Evolutionary conservation across 192 early-diverging fungal species (phyloP).

Genomic region (Mortierella alpina): DNA sequence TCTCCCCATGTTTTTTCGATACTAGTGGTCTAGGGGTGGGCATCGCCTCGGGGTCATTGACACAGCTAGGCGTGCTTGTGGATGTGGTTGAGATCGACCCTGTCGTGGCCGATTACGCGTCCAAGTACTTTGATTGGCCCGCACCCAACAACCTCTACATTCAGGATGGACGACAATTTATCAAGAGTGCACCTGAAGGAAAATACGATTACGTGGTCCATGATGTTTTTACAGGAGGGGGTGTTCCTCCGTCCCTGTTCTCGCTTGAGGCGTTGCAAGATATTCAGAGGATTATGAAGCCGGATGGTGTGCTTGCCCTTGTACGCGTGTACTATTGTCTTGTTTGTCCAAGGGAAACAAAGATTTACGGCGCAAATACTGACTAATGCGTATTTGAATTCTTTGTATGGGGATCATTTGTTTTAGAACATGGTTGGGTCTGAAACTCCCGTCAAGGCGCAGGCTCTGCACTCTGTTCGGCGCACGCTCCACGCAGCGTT

Average conservation of each 20-base stretch:
- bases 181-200: slow-evolving; percentile 62
- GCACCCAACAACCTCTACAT: slow-evolving; percentile 66
- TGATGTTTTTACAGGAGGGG: slow-evolving; percentile 95
- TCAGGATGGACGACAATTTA: slow-evolving; percentile 80
- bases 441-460: slow-evolving; percentile 56
- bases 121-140: slow-evolving; percentile 72
- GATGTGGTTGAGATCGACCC: slow-evolving; percentile 92
- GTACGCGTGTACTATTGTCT: slow-evolving; percentile 53
- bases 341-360: neutral
- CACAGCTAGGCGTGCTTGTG: slow-evolving; percentile 67
- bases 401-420: neutral
- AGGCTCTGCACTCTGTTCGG: slow-evolving; percentile 67
- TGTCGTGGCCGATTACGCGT: slow-evolving; percentile 74
- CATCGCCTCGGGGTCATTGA: slow-evolving; percentile 73
- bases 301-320: slow-evolving; percentile 83
- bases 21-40: slow-evolving; percentile 85
- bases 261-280: slow-evolving; percentile 76
- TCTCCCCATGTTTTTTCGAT: neutral
- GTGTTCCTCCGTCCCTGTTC: slow-evolving; percentile 78
- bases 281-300: slow-evolving; percentile 73
- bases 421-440: slow-evolving; percentile 84
- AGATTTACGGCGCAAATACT: too few species aligned
- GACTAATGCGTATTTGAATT: neutral
- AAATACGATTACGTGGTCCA: slow-evolving; percentile 89
- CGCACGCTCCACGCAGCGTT: slow-evolving; percentile 77